Base-by-base conservation (phyloP, 305 asterid species). In the Fraxinus latifolia region DNA sequence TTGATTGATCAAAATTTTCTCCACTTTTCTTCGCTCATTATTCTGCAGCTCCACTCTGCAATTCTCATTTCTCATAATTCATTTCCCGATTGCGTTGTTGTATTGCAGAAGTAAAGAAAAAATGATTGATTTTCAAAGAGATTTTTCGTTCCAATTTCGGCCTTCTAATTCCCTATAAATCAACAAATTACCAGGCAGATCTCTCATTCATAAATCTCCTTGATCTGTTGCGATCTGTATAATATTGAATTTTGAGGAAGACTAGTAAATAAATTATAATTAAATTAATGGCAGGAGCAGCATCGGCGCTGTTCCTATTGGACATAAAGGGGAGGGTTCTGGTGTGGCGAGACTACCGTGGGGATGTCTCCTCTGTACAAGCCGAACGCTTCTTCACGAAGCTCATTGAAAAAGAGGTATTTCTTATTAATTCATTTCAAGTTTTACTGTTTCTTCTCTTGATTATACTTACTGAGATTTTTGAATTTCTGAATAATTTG, bases 311-410 rank as follows among this genome's bases (percentile, higher is more conserved):
- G 82, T 89, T 86, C 87, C 87, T 91, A 44, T 80, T 91, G 77
- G 94, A 89, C 25, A 89, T 87, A 29, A 91, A 89, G 73, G 94
- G 94, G 2, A 82, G 92, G 83, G 88, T 90, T 84, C 85, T 91
- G 82, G 90, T 91, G 83, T 80, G 90, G 87, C 91, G 92, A 34
- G 91, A 91, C 68, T 91, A 89, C 77, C 88, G 94, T 19, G 94
- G 92, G 4, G 94, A 91, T 82, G 88, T 91, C 79, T 77, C 94
- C 21, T 78, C 90, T 77, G 86, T 77, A 17, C 91, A 89, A 75
- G 90, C 90, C 77, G 94, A 91, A 65, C 89, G 91, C 62, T 91
- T 89, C 85, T 90, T 90, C 84, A 58, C 92, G 53, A 90, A 90
- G 80, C 90, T 89, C 80, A 90, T 89, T 4, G 92, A 90, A 74